These are phyloP conservation scores for Colletotrichum endophyticum DNA, from an alignment of 2,329 filamentous ascomycete genomes.

Conservation along the genomic window DNA sequence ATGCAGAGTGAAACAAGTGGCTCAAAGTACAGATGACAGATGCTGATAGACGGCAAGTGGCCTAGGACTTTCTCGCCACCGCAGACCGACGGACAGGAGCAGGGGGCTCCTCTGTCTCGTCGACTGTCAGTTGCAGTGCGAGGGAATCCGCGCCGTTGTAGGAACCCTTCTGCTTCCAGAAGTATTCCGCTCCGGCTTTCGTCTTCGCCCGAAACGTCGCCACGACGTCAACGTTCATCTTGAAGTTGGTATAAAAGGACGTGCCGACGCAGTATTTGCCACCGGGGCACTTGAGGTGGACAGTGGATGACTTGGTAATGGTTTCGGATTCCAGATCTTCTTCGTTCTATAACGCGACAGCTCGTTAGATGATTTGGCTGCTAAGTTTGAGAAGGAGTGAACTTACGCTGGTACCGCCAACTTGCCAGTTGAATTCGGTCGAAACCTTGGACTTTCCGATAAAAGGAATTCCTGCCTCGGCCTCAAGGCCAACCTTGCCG, in stretches of 20 bases:
- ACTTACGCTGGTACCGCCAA: background rate
- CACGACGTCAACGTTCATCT: slow-evolving; percentile 11
- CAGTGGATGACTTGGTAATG: background rate
- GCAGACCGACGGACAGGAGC: background rate
- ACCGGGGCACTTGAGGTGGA: slow-evolving; percentile 1
- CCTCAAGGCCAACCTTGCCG: background rate
- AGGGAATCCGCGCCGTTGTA: slow-evolving; percentile 8
- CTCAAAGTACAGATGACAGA: background rate
- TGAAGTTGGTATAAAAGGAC: slow-evolving; percentile 12
- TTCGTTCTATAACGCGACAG: background rate
- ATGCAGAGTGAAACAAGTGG: background rate
- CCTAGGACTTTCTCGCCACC: fast-evolving
- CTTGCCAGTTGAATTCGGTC: background rate
- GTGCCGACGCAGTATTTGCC: slow-evolving; percentile 17
- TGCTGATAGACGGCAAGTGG: background rate
- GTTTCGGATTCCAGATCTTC: background rate
- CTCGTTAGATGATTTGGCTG: background rate
- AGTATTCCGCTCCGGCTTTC: background rate
- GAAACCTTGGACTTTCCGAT: background rate
- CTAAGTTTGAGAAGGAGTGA: background rate
- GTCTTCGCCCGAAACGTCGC: background rate
- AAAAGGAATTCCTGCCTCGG: background rate
- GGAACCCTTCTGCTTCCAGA: background rate
- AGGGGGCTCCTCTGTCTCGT: background rate
- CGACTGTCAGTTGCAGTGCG: slow-evolving; percentile 12